A percentile compares a stretch with the other conserved stretches of the same genome.
phyloP scores from a whole-genome alignment of 2,329 filamentous ascomycete species.

The Aspergillaceae sp. region DNA sequence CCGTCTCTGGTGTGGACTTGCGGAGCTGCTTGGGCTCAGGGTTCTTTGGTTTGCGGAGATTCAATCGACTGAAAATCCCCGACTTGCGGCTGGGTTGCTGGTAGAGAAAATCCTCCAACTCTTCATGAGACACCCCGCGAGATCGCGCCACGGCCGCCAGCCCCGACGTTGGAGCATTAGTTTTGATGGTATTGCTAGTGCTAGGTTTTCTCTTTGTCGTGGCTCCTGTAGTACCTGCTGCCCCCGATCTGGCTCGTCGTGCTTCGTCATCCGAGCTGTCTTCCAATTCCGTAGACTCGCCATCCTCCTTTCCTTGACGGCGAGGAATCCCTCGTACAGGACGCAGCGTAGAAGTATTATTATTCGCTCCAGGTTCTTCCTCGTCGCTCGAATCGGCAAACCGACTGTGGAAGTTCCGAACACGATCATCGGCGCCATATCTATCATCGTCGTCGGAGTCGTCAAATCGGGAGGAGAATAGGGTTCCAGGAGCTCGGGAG shows the following conservation, averaged over 20 bases:
- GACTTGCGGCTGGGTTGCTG: slow-evolving; percentile 17
- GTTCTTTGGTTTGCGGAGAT: slow-evolving; percentile 20
- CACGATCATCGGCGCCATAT: slow-evolving; percentile 17
- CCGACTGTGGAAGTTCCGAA: slow-evolving; percentile 45
- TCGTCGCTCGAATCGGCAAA: slow-evolving; percentile 70
- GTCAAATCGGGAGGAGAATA: slow-evolving; percentile 43
- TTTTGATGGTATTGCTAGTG: background rate
- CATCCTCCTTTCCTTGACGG: slow-evolving; percentile 50
- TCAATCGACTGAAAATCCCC: slow-evolving; percentile 25
- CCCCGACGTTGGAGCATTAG: slow-evolving; percentile 27
- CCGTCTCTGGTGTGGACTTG: slow-evolving; percentile 22
- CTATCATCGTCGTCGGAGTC: slow-evolving; percentile 57
- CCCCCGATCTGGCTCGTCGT: slow-evolving; percentile 15
- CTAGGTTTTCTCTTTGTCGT: slow-evolving; percentile 12
- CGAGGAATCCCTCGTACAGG: slow-evolving; percentile 55
- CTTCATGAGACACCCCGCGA: slow-evolving; percentile 46
- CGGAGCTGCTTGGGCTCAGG: slow-evolving; percentile 34
- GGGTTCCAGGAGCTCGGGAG: slow-evolving; percentile 15
- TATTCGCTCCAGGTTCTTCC: slow-evolving; percentile 38
- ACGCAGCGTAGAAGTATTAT: slow-evolving; percentile 23
- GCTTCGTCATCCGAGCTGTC: slow-evolving; percentile 50
- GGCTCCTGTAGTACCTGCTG: background rate
- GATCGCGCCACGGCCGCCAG: slow-evolving; percentile 36
- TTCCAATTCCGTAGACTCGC: slow-evolving; percentile 54
- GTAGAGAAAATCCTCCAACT: slow-evolving; percentile 28